These are phyloP conservation scores for Elaeis guineensis DNA, from an alignment of 176 grass and related monocot genomes.

Conservation along the genomic window DNA sequence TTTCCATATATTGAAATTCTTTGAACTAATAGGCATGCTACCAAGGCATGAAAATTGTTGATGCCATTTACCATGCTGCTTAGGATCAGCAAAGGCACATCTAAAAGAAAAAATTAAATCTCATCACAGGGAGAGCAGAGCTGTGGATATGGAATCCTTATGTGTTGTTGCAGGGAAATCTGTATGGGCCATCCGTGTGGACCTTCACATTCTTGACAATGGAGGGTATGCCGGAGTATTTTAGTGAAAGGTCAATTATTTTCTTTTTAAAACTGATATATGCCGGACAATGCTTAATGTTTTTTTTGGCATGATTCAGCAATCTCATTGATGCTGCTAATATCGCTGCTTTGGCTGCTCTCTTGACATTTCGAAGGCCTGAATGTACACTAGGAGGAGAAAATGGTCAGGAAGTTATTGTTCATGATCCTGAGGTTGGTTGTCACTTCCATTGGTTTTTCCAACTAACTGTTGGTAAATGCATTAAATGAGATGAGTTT, in stretches of 20 bases:
- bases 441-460: slow-evolving; percentile 10
- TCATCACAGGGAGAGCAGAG: slow-evolving; percentile 69
- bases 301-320: slow-evolving; percentile 27
- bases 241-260: background rate
- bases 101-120: background rate
- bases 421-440: slow-evolving; percentile 70
- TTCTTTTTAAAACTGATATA: too few relatives aligned
- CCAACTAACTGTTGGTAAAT: too few relatives aligned
- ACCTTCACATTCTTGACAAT: slow-evolving; percentile 97
- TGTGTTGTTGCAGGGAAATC: slow-evolving; percentile 86
- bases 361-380: slow-evolving; percentile 72
- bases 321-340: slow-evolving; percentile 93
- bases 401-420: slow-evolving; percentile 66
- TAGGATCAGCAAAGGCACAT: too few relatives aligned
- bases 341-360: slow-evolving; percentile 78
- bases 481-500: too few relatives aligned
- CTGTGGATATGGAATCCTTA: slow-evolving; percentile 92
- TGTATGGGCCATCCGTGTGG: slow-evolving; percentile 77
- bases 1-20: too few relatives aligned
- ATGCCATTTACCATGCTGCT: too few relatives aligned
- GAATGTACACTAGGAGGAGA: slow-evolving; percentile 79
- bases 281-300: background rate
- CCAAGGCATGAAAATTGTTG: too few relatives aligned
- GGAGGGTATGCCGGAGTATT: slow-evolving; percentile 56
- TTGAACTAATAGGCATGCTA: too few relatives aligned